These are phyloP conservation scores for Helenozyma baotianmanensis DNA, from an alignment of 805 yeast genomes.

Conservation along the genomic window DNA sequence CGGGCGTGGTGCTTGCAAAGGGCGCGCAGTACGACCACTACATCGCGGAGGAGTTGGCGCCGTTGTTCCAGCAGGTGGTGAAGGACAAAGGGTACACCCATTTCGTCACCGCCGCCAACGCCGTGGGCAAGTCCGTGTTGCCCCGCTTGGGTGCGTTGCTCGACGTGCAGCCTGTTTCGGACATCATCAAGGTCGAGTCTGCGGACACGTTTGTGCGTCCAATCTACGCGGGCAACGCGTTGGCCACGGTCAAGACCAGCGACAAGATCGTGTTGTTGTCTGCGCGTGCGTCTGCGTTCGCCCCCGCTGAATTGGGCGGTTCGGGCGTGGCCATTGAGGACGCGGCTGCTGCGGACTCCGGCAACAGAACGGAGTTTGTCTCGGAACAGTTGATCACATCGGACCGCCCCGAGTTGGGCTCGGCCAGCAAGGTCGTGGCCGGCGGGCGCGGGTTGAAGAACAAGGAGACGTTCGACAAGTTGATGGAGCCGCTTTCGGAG, in stretches of 20 bases:
- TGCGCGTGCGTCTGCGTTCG: constrained; percentile 82
- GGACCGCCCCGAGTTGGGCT: constrained; percentile 86
- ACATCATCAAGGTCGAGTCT: constrained; percentile 63
- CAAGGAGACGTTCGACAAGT: constrained; percentile 76
- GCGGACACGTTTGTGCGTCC: constrained; percentile 83
- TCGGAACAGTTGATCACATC: constrained; percentile 69
- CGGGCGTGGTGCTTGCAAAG: constrained; percentile 54
- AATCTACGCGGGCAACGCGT: constrained; percentile 92
- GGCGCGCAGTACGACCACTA: constrained; percentile 59
- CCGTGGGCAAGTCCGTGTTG: constrained; percentile 79
- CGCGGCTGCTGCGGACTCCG: constrained; percentile 36
- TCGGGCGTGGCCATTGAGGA: constrained; percentile 44
- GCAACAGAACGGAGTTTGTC: constrained; percentile 55
- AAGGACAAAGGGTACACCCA: constrained; percentile 53
- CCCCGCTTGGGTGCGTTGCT: constrained; percentile 85
- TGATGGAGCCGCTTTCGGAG: constrained; percentile 80
- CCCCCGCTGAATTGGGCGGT: constrained; percentile 31
- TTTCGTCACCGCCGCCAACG: constrained; percentile 76
- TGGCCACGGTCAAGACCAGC: constrained; percentile 69
- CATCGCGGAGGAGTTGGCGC: constrained; percentile 77
- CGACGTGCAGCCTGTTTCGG: constrained; percentile 85
- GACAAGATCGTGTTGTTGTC: constrained; percentile 68
- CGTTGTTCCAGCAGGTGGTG: constrained; percentile 51
- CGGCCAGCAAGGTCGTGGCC: constrained; percentile 76
- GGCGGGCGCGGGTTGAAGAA: constrained; percentile 94